Evolutionary conservation across 2,329 filamentous ascomycete genomes (phyloP).

Genomic region (Amesomyces nigricolor): DNA sequence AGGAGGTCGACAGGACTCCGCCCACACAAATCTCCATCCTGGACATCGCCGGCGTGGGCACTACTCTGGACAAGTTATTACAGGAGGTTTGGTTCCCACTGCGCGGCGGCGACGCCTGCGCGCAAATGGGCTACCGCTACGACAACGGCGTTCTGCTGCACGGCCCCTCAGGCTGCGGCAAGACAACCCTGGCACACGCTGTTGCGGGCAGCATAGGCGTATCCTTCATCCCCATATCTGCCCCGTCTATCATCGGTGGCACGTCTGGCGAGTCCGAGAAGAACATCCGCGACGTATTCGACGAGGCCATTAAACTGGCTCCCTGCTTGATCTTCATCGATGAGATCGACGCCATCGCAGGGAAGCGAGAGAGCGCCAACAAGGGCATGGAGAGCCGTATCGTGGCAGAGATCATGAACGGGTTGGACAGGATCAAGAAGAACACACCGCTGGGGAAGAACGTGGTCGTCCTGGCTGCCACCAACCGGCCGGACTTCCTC

Average conservation of each 20-base stretch:
- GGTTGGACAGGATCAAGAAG: conserved; percentile 77
- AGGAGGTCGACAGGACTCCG: conserved; percentile 54
- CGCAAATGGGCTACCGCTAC: conserved; percentile 60
- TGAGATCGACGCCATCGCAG: conserved; percentile 85
- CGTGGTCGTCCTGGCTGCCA: conserved; percentile 86
- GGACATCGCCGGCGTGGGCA: conserved; percentile 72
- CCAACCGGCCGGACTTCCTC: conserved; percentile 79
- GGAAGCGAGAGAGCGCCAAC: conserved; percentile 75
- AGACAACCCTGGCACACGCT: conserved; percentile 77
- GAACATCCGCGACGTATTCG: conserved; percentile 77
- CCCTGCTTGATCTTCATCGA: conserved; percentile 91
- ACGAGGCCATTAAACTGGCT: conserved; percentile 78
- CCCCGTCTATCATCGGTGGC: conserved; percentile 73
- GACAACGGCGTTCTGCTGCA: conserved; percentile 72
- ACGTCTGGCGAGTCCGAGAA: conserved; percentile 90
- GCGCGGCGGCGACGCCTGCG: conserved; percentile 59
- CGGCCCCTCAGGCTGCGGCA: conserved; percentile 79
- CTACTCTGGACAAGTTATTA: conserved; percentile 63
- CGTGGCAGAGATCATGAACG: conserved; percentile 73
- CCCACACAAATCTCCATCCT: conserved; percentile 62
- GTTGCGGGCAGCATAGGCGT: conserved; percentile 70
- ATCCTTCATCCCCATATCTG: conserved; percentile 76
- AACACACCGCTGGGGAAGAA: conserved; percentile 66
- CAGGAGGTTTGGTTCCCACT: conserved; percentile 70
- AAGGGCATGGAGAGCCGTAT: conserved; percentile 88